Percentiles rank a stretch among this genome's conserved stretches.
Evolutionary conservation across 768 basidiomycete species (phyloP).

Genomic region (Mrakia blollopis): DNA sequence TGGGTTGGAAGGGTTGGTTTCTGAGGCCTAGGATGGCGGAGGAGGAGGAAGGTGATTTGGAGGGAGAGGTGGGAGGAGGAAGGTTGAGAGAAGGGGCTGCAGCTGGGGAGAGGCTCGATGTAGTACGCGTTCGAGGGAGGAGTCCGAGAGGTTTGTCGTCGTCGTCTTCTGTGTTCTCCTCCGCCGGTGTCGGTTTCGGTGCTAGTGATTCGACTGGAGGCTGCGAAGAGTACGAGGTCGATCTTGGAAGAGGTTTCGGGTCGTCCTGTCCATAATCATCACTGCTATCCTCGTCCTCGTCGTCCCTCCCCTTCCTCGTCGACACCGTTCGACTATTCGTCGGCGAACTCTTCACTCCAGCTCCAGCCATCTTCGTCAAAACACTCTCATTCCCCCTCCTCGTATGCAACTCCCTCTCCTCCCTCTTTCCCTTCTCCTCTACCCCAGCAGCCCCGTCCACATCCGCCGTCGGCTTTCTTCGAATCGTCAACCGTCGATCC

Average conservation of each 20-base stretch:
- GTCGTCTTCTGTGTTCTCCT: slow-evolving; percentile 9
- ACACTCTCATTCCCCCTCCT: slow-evolving; percentile 23
- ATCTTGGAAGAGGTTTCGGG: not conserved
- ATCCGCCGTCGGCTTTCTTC: slow-evolving; percentile 5
- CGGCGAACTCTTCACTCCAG: too few species aligned
- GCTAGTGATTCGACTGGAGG: not conserved
- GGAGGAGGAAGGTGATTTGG: not conserved
- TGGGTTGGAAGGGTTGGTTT: not conserved
- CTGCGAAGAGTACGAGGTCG: too few species aligned
- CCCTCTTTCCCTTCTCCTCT: not conserved
- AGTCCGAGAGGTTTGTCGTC: slow-evolving; percentile 13
- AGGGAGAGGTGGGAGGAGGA: not conserved
- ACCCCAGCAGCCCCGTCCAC: not conserved
- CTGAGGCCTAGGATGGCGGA: not conserved
- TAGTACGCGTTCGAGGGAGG: not conserved
- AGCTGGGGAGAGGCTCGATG: not conserved
- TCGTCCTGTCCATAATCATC: slow-evolving; percentile 29
- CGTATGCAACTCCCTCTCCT: not conserved
- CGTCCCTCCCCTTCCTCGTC: not conserved
- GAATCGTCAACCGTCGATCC: slow-evolving; percentile 4
- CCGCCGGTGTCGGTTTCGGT: too few species aligned
- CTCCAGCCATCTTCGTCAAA: not conserved
- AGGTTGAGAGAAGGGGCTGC: not conserved
- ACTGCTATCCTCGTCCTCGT: slow-evolving; percentile 21
- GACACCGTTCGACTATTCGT: too few species aligned